Base-by-base conservation (phyloP, 768 basidiomycete genomes). In the Candolleomyces aberdarensis region DNA sequence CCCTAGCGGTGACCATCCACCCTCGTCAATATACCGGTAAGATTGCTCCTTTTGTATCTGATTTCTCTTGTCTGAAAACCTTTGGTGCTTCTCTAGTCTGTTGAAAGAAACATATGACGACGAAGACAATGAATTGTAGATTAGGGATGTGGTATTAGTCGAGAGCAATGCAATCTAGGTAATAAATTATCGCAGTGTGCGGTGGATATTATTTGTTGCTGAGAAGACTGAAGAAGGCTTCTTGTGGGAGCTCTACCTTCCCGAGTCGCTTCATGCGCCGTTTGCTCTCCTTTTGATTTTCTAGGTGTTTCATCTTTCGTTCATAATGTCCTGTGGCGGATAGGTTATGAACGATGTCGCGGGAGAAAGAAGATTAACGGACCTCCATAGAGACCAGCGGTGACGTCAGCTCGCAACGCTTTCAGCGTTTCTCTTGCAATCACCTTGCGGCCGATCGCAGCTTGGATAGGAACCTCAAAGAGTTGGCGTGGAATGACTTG, bases 71-170 rank as follows among this genome's bases (percentile, higher is more conserved):
- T 26, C 48, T 49, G 10, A 49, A 22, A 6, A n/a, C 10, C 43
- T 44, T 26, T 26, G 43, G 2, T 44, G 4, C 15, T 14, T 61
- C 47, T 64, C 54, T 69, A 89, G 90, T 58, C 79, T 97, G 44
- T 85, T 97, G 74, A 95, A 96, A 70, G 96, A 97, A 73, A 88
- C 92, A 26, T 97, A 97, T 63, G 95, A 96, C 68, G 96, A 97
- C 68, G 94, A 95, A 72, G 96, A 97, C 71, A 86, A 87, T 62
- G 91, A 93, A 67, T 75, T 96, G 58, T 91, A 76, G 74, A 72
- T 67, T 64, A 67, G 22, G 19, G 20, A 9, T 9, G 17, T 17
- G 26, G 20, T 32, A 55, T 39, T 43, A 44, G 51, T 52, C 40
- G 47, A 54, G 48, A 39, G 39, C 26, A 22, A 26, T 52, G 51